Base-by-base conservation (phyloP, 148 eudicot genomes). In the Spergularia marina region DNA sequence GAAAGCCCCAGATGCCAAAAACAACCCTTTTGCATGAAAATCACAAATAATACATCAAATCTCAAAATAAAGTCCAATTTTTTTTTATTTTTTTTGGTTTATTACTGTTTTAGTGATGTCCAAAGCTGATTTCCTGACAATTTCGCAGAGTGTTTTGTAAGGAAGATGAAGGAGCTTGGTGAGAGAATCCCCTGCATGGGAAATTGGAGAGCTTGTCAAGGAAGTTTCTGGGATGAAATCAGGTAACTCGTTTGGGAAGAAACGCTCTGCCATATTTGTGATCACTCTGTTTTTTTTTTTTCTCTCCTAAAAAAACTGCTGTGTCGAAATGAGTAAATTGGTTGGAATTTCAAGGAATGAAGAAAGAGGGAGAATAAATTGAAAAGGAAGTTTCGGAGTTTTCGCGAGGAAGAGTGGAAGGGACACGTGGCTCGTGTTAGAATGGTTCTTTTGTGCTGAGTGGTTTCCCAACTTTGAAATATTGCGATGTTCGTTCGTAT, bases 241-340 rank as follows among this genome's bases (percentile, higher is more conserved):
- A 0, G 92, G 96, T 84, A 93, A 79, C 58, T 89, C 83, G 77
- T 94, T 91, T 20, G 84, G 85, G 78, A 89, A 91, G 82, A 84
- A 94, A 70, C 98, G 94, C 70, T 91, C 97, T 69, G 84, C 97
- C 98, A 93, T 93, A 73, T 49, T 59, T 12, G 15, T 10, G 11
- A 40, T 72, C 49, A 53, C 39, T 47, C 30, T 11, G 53, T 18
- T 69, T 62, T 65, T 36, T 53, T 36, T 41, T 36, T 41, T 30
- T 23, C 17, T 14, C 51, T 30, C 53, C 6, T 47, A 15, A 15
- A 44, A 70, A 39, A 16, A 9, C 53, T 23, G 12, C 7, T 20
- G 21, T 59, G 51, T 0, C 30, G 25, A 17, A 16, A 18, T 75
- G 5, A 5, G 7, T 47, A 62, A n/a, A 52, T 20, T 18, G 44